These are phyloP conservation scores for Wickerhamiella vanderwaltii DNA, from an alignment of 805 yeast species.

Conservation along the genomic window DNA sequence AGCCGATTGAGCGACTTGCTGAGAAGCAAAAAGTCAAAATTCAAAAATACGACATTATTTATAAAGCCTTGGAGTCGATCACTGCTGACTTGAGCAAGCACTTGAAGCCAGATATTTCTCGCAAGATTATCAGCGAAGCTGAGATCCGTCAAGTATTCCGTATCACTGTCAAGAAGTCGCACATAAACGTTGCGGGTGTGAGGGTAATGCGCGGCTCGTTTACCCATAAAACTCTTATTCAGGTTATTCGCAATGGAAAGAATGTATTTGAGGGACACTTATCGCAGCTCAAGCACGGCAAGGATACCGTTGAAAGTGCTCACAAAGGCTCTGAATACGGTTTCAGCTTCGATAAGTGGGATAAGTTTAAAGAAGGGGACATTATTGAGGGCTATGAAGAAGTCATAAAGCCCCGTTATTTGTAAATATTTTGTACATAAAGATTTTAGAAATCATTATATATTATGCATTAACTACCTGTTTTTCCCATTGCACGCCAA, in stretches of 20 bases:
- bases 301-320: conserved; percentile 66
- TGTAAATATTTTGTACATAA: conserved; percentile 18
- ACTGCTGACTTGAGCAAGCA: conserved; percentile 46
- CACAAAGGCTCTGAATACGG: conserved; percentile 90
- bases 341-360: conserved; percentile 53
- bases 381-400: conserved; percentile 61
- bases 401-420: conserved; percentile 41
- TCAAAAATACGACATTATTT: conserved; percentile 64
- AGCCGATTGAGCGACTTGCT: conserved; percentile 49
- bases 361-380: conserved; percentile 64
- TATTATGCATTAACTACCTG: background rate
- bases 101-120: conserved; percentile 55
- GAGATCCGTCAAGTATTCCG: conserved; percentile 60
- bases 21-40: conserved; percentile 44
- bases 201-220: conserved; percentile 60
- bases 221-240: conserved; percentile 44
- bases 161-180: conserved; percentile 42
- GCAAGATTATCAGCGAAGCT: conserved; percentile 53
- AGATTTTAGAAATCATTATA: background rate
- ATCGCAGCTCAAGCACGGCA: conserved; percentile 65
- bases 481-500: conserved; percentile 77
- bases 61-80: conserved; percentile 77
- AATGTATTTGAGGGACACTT: conserved; percentile 46
- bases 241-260: conserved; percentile 42
- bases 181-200: conserved; percentile 72